Evolutionary conservation across 305 asterid species (phyloP).

Genomic region (Plantago coronopus): DNA sequence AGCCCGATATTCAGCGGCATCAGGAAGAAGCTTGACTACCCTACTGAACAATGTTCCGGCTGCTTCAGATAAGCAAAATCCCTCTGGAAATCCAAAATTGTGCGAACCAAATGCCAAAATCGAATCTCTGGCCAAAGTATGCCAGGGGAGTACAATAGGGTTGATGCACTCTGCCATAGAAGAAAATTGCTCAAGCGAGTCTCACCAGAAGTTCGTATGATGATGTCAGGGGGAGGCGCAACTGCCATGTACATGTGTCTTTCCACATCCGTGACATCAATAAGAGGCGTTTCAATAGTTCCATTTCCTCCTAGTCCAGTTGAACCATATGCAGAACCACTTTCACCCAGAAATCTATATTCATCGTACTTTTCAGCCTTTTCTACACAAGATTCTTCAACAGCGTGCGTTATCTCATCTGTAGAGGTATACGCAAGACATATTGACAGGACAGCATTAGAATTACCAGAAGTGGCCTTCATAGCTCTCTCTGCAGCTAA

Average conservation of each 20-base stretch:
- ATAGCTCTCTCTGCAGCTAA: slow-evolving; percentile 66
- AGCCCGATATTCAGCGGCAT: not conserved
- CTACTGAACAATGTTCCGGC: slow-evolving; percentile 30
- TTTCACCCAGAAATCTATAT: not conserved
- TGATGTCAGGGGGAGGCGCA: slow-evolving; percentile 66
- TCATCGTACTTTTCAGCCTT: slow-evolving; percentile 41
- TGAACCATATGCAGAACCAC: slow-evolving; percentile 14
- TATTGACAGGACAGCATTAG: slow-evolving; percentile 49
- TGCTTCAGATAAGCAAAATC: slow-evolving; percentile 36
- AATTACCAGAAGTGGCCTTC: slow-evolving; percentile 54
- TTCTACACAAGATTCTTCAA: slow-evolving; percentile 45
- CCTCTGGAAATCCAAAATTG: slow-evolving; percentile 58
- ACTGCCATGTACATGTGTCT: slow-evolving; percentile 60
- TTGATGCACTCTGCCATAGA: slow-evolving; percentile 67
- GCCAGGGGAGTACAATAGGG: slow-evolving; percentile 58
- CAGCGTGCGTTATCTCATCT: slow-evolving; percentile 66
- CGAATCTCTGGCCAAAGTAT: slow-evolving; percentile 80
- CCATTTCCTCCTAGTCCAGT: slow-evolving; percentile 21
- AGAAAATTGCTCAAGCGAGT: slow-evolving; percentile 78
- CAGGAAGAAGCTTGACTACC: not conserved
- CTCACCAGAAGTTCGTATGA: slow-evolving; percentile 77
- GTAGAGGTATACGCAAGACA: slow-evolving; percentile 81
- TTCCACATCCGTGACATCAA: slow-evolving; percentile 47
- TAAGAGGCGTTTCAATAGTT: slow-evolving; percentile 19
- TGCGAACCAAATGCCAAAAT: slow-evolving; percentile 55